These are phyloP conservation scores for Neltuma alba DNA, from an alignment of 306 rosid genomes.

Conservation along the genomic window DNA sequence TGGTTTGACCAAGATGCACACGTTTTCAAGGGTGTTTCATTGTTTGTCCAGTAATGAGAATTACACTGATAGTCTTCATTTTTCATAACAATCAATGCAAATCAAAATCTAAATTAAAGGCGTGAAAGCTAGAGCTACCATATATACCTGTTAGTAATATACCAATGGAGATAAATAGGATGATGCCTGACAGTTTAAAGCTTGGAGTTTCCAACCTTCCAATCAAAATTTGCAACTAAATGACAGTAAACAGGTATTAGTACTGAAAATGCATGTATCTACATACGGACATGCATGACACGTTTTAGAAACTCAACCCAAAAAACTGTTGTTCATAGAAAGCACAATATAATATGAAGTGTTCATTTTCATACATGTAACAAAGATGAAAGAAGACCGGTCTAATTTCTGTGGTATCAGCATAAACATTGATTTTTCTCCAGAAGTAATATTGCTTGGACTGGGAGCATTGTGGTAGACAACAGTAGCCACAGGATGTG, in stretches of 20 bases:
- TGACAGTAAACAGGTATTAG: constrained; percentile 30
- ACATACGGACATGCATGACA: constrained; percentile 8
- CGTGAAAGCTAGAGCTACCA: constrained; percentile 8
- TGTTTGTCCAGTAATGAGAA: background rate
- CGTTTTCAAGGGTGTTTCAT: background rate
- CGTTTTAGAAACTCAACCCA: background rate
- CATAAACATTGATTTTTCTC: background rate
- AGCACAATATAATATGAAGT: background rate
- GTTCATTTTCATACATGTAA: background rate
- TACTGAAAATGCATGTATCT: background rate
- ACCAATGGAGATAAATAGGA: constrained; percentile 77
- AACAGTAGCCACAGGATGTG: background rate
- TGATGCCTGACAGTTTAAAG: constrained; percentile 84
- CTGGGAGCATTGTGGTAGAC: background rate
- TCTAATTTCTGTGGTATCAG: background rate
- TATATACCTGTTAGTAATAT: constrained; percentile 84
- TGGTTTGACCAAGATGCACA: background rate
- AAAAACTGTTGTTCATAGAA: background rate
- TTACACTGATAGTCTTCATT: constrained; percentile 4
- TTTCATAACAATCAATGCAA: constrained; percentile 23
- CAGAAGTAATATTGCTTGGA: background rate
- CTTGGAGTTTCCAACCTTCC: constrained; percentile 95
- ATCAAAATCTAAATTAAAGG: constrained; percentile 18
- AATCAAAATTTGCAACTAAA: constrained; percentile 41
- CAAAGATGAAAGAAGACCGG: background rate